Evolutionary conservation across 129 eudicot genomes (phyloP), one percentile per base, ranked within the genome.

Genomic region (Silybum marianum): DNA sequence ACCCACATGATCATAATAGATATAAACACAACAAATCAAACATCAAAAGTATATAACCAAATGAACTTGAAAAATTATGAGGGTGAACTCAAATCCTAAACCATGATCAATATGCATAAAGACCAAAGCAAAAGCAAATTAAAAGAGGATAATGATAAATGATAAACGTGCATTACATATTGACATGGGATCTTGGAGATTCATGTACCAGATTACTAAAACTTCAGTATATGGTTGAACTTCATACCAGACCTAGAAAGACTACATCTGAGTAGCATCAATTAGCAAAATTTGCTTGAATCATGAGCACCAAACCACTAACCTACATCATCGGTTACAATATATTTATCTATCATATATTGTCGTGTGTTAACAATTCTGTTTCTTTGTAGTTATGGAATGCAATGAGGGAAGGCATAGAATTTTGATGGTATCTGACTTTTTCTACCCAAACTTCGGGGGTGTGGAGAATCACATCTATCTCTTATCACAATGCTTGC

Each of bases 381-480:
- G 12, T 22, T 83, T 78, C 44, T 72, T 21, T 83, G 86, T 72
- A 83, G 86, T 65, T 30, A 83, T 83, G 86, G 83, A 83, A 44
- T 4, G 21, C 69, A 72, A 72, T 39, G 23, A 79, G 70, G 81
- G 48, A 83, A 93, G 74, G 69, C 99, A 88, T 44, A 85, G 90
- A 44, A 88, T 96, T 48, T 84, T 96, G 80, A 96, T 96, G 99
- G 99, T 93, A 62, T 96, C 99, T 2, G 99, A 96, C 76, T 96
- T 96, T 75, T 96, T 91, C 88, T 93, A 91, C 80, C 99, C 99
- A 60, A 96, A 96, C 75, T 96, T 96, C 67, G 99, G 99, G 7
- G 99, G 98, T 16, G 98, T 96, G 75, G 99, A 96, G 89, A 96
- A 91, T 88, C 99, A 96, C 87, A 93, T 96, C 39, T 96, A 96